These are phyloP conservation scores for Cyclotella baltica DNA, from an alignment of 108 stramenopile genomes.

Conservation along the genomic window DNA sequence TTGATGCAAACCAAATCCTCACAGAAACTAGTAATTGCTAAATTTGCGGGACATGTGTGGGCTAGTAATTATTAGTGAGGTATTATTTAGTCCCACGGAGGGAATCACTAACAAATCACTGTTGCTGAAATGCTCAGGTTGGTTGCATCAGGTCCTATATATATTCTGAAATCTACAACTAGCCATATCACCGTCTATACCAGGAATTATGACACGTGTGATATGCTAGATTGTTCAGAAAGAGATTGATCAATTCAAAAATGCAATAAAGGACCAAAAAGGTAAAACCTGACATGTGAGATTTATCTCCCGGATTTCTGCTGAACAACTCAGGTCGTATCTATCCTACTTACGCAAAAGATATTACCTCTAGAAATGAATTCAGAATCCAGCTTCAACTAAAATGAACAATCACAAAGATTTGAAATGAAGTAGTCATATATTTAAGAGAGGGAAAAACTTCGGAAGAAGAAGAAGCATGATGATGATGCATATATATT, in stretches of 20 bases:
- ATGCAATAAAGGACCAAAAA: background rate
- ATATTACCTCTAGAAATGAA: too few relatives aligned
- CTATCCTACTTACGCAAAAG: background rate
- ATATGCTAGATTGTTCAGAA: background rate
- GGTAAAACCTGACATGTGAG: background rate
- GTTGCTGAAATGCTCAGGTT: background rate
- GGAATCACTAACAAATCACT: background rate
- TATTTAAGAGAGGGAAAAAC: too few relatives aligned
- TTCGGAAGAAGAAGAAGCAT: too few relatives aligned
- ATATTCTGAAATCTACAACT: background rate
- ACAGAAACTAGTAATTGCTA: too few relatives aligned
- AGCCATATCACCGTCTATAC: background rate
- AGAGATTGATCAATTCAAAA: background rate
- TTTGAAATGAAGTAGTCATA: too few relatives aligned
- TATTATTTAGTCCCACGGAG: background rate
- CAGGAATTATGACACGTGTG: background rate
- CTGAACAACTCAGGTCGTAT: background rate
- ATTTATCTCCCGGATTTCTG: background rate
- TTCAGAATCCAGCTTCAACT: too few relatives aligned
- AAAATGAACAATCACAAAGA: too few relatives aligned
- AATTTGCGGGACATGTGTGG: too few relatives aligned
- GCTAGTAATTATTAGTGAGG: background rate
- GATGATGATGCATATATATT: too few relatives aligned
- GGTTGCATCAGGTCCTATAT: too few relatives aligned
- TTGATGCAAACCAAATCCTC: too few relatives aligned